phyloP scores from a whole-genome alignment of 805 yeast genomes.

The Cyberlindnera subsufficiens region DNA sequence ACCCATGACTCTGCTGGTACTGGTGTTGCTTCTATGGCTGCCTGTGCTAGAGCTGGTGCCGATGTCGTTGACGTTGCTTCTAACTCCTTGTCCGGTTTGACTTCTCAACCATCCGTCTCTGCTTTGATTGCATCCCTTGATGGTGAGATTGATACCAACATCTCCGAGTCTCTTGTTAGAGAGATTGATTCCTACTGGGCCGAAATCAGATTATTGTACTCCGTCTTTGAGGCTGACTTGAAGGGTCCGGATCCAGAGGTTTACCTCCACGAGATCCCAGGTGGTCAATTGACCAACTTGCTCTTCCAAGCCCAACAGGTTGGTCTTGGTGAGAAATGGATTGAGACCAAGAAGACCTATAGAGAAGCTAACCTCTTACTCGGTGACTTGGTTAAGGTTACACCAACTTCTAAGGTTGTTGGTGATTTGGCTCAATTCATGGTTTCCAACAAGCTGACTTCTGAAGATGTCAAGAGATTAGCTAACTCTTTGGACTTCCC shows the following conservation, averaged over 20 bases:
- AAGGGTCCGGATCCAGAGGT: conserved; percentile 99
- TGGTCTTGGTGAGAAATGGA: conserved; percentile 96
- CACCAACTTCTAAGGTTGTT: conserved; percentile 99
- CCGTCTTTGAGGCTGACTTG: conserved; percentile 96
- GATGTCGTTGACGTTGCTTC: conserved; percentile 97
- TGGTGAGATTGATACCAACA: conserved; percentile 73
- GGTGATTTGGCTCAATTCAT: conserved; percentile 99
- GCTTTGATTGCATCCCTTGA: conserved; percentile 91
- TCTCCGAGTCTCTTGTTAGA: conserved; percentile 61
- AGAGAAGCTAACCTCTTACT: conserved; percentile 83
- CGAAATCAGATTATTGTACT: conserved; percentile 93
- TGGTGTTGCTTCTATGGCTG: conserved; percentile 95
- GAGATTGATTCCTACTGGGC: conserved; percentile 96
- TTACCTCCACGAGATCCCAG: conserved; percentile 97
- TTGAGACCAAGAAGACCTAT: conserved; percentile 91
- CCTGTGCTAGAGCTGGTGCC: conserved; percentile 93
- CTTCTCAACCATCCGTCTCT: conserved; percentile 95
- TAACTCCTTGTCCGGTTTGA: conserved; percentile 96
- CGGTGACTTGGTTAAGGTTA: conserved; percentile 97
- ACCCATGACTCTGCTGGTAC: conserved; percentile 99
- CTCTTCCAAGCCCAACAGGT: conserved; percentile 99
- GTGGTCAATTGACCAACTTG: conserved; percentile 97
- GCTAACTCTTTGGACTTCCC: conserved; percentile 97
- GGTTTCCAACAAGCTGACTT: conserved; percentile 88
- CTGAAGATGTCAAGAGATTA: conserved; percentile 80